Evolutionary conservation across 306 rosid genomes (phyloP).

Genomic region (Hippophae gyantsensis): DNA sequence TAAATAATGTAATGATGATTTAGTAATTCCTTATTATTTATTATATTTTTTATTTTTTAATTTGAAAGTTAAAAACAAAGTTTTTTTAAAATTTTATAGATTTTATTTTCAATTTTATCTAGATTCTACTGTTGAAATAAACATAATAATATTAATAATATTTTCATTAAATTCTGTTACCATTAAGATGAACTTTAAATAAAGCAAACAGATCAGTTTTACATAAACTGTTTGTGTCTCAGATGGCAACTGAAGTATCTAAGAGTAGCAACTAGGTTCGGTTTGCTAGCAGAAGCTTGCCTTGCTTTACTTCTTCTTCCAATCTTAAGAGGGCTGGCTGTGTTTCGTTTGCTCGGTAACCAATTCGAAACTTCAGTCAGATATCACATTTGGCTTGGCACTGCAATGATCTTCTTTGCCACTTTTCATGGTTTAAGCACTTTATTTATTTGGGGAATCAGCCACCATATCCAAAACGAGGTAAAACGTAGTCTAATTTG

Average conservation of each 20-base stretch:
- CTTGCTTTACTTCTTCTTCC: conserved; percentile 79
- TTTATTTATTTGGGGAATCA: conserved; percentile 67
- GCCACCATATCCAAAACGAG: conserved; percentile 65
- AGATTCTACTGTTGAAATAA: neutral
- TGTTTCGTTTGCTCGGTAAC: conserved; percentile 61
- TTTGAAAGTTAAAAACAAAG: too few species aligned
- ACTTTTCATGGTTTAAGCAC: conserved; percentile 76
- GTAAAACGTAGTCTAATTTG: conserved; percentile 21
- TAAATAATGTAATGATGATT: too few species aligned
- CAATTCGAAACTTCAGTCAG: conserved; percentile 87
- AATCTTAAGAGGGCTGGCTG: conserved; percentile 56
- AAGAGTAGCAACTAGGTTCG: conserved; percentile 65
- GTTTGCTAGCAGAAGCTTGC: conserved; percentile 71
- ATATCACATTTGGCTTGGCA: conserved; percentile 78
- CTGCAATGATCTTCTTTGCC: conserved; percentile 65
- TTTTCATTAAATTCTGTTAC: too few species aligned
- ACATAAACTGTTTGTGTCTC: conserved; percentile 17
- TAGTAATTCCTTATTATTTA: too few species aligned
- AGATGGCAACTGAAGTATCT: conserved; percentile 88
- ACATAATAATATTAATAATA: conserved; percentile 4
- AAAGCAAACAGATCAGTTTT: too few species aligned
- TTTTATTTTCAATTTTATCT: too few species aligned
- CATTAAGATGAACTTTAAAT: too few species aligned
- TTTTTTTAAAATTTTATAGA: too few species aligned
- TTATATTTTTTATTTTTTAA: too few species aligned